Percentiles rank a stretch among this genome's conserved stretches.
Conservation (phyloP, 805 yeast species). For the Blastobotrys terrestris region DNA sequence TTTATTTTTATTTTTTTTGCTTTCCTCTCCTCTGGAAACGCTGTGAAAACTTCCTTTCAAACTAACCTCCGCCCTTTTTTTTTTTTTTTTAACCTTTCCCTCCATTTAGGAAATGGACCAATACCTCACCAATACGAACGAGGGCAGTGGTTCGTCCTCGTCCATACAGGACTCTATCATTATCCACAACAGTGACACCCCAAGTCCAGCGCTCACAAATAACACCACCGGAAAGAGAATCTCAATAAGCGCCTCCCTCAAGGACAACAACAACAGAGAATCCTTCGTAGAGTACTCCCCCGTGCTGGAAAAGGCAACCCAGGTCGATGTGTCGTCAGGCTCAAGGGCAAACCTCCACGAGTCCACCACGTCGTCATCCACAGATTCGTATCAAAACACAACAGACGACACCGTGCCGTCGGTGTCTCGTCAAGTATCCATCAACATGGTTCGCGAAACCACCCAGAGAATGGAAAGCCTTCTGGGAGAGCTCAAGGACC, state of each 20-base stretch:
- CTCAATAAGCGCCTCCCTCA: neutral
- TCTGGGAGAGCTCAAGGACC: slow-evolving; percentile 13
- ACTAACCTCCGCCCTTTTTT: neutral
- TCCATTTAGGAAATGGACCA: neutral
- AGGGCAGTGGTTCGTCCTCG: neutral
- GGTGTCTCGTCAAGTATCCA: slow-evolving; percentile 7
- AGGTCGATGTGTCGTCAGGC: slow-evolving; percentile 11
- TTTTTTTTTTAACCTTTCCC: no score
- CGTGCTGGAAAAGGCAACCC: slow-evolving; percentile 18
- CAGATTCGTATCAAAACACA: neutral
- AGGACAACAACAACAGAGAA: neutral
- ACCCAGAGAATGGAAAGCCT: slow-evolving; percentile 16
- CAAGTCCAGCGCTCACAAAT: neutral
- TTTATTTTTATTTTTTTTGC: neutral
- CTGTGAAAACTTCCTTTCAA: neutral
- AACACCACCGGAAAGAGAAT: neutral
- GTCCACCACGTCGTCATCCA: neutral
- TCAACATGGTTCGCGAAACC: slow-evolving; percentile 14
- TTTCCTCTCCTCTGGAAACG: neutral
- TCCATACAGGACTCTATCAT: neutral
- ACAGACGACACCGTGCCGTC: slow-evolving; percentile 1
- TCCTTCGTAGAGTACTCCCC: slow-evolving; percentile 18
- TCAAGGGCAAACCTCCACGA: neutral
- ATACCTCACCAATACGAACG: neutral
- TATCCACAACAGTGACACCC: neutral